Percentiles rank a stretch among this genome's conserved stretches.
Evolutionary conservation across 139 green algal species (phyloP).

Genomic region (Chlorella sp.): DNA sequence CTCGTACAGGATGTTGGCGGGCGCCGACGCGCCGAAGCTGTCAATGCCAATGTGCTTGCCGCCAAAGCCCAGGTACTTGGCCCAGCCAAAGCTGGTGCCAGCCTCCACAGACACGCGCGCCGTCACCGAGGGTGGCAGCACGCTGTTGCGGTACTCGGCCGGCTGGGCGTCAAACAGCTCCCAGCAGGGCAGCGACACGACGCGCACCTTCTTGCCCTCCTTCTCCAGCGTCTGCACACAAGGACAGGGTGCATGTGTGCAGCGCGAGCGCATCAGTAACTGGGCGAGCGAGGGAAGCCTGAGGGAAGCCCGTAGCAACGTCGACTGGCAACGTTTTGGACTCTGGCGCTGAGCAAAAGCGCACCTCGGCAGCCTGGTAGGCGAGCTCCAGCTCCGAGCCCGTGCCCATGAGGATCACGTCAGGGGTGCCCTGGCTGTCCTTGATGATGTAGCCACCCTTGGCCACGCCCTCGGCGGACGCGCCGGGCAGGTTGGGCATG

Average conservation of each 20-base stretch:
- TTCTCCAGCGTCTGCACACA: conserved; percentile 58
- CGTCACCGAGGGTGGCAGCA: conserved; percentile 65
- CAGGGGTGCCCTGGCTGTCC: conserved; percentile 56
- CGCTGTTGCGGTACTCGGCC: conserved; percentile 61
- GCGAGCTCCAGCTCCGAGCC: conserved; percentile 91
- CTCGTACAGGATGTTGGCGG: conserved; percentile 86
- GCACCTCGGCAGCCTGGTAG: conserved; percentile 59
- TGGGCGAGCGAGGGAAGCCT: no score
- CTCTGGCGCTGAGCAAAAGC: no score
- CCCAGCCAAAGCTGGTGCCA: conserved; percentile 88
- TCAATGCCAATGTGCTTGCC: conserved; percentile 87
- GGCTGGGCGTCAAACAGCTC: conserved; percentile 96
- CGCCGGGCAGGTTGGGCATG: conserved; percentile 88
- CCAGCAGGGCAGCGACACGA: conserved; percentile 94
- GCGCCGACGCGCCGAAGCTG: conserved; percentile 90
- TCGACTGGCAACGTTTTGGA: no score
- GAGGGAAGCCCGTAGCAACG: no score
- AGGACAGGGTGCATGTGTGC: neutral
- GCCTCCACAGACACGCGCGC: conserved; percentile 90
- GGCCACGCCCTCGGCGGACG: conserved; percentile 62
- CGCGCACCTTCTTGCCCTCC: conserved; percentile 84
- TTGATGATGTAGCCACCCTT: conserved; percentile 93
- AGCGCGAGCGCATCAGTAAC: no score
- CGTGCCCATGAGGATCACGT: conserved; percentile 93
- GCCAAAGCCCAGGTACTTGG: conserved; percentile 62